Evolutionary conservation across 2,329 filamentous ascomycete species (phyloP), one percentile per base, ranked within the genome.

Genomic region (Rhynchosporium secalis): DNA sequence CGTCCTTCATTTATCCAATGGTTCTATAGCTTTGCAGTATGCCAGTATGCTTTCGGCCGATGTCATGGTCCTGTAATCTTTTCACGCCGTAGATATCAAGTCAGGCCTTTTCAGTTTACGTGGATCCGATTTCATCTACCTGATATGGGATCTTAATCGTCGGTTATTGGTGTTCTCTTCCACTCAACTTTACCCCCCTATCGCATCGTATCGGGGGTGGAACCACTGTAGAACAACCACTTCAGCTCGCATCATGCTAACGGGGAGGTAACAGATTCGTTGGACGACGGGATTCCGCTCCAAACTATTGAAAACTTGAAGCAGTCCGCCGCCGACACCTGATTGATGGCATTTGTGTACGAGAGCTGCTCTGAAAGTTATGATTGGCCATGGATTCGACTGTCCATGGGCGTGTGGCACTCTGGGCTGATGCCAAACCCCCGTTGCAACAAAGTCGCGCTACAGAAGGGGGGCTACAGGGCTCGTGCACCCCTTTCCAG

Each of bases 351-450:
- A 56, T 48, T 48, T 49, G 47, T 58, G 33, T 60, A 47, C 58
- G 48, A 60, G 29, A 5, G 31, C 12, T 28, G 13, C n/a, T 36
- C 12, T 54, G 15, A 3, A 1, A 9, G 13, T 6, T 40, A 12
- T 62, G 58, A 64, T 64, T 64, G 62, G 62, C 52, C 36, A 28
- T 31, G 6, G 60, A 3, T 6, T 9, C 28, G 29, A 10, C 38
- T 29, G 29, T 56, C 38, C 38, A 45, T 28, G 28, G 15, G 54
- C 31, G 29, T 43, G 38, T 56, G 40, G 43, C 54, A 40, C 38
- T 45, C 26, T 36, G 28, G 33, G 40, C 29, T 10, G 26, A 8
- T 15, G 43, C 59, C 51, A 61, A 61, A 61, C 59, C 45, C 46
- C 46, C 59, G 28, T 45, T 54, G 51, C 48, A 52, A 52, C 48